phyloP scores from a whole-genome alignment of 2,329 filamentous ascomycete species.

The Tolypocladium amazonense region DNA sequence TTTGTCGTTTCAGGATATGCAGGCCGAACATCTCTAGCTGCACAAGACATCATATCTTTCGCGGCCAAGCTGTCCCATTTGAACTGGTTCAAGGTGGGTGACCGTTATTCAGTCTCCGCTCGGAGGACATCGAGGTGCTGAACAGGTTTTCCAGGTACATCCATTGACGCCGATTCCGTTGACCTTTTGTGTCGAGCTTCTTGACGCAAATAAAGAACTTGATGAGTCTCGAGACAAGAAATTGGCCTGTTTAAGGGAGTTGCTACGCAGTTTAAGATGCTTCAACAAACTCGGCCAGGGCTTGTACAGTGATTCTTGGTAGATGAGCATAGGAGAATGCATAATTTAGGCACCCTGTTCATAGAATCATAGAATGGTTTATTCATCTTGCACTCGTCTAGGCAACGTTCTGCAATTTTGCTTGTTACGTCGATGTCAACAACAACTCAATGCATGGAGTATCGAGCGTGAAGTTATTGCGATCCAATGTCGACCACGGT shows the following conservation, averaged over 20 bases:
- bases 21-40: neutral
- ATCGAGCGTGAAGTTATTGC: too few relatives aligned
- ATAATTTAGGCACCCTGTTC: neutral
- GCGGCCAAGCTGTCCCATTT: neutral
- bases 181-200: slow-evolving; percentile 1
- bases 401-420: too few relatives aligned
- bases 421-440: too few relatives aligned
- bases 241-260: neutral
- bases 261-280: neutral
- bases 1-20: neutral
- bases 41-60: neutral
- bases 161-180: slow-evolving; percentile 2
- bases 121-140: neutral
- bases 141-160: neutral
- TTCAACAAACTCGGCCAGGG: neutral
- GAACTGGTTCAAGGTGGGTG: slow-evolving; percentile 1
- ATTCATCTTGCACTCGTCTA: too few relatives aligned
- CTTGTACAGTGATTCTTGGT: neutral
- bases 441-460: too few relatives aligned
- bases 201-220: neutral
- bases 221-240: neutral
- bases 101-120: neutral
- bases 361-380: too few relatives aligned
- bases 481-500: too few relatives aligned
- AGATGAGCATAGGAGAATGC: neutral